phyloP scores from a whole-genome alignment of 2,329 filamentous ascomycete genomes.

The Fusarium sp. region DNA sequence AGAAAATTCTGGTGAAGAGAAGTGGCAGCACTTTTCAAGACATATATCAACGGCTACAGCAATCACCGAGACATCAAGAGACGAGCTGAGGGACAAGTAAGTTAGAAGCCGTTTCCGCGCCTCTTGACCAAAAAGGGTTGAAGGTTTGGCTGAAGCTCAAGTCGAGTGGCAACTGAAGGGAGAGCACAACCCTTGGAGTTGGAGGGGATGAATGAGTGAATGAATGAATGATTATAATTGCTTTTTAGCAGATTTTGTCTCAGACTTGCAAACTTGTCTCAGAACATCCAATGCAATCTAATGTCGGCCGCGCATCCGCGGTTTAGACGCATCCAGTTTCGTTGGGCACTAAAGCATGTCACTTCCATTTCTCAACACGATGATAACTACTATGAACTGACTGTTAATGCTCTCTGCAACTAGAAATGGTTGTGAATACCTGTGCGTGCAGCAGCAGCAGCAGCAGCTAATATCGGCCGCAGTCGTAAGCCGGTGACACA shows the following conservation, averaged over 20 bases:
- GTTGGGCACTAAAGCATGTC: neutral
- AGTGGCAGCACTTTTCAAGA: neutral
- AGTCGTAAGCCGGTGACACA: neutral
- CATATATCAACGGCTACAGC: neutral
- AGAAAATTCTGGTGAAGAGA: neutral
- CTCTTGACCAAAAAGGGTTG: neutral
- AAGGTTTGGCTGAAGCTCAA: neutral
- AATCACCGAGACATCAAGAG: neutral
- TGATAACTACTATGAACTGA: neutral
- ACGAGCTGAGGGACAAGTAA: neutral
- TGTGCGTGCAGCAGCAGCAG: neutral
- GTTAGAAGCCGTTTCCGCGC: neutral
- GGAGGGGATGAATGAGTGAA: neutral
- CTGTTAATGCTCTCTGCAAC: neutral
- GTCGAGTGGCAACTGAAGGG: neutral
- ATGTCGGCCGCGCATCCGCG: neutral
- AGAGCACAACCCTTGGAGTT: neutral
- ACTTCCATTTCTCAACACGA: neutral
- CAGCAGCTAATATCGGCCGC: neutral
- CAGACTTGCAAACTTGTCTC: neutral
- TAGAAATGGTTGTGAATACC: neutral
- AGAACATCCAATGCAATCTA: neutral
- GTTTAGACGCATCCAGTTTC: neutral
- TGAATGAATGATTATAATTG: neutral
- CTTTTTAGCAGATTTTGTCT: neutral